Conservation (phyloP, 306 rosid species). For the Lotus japonicus region DNA sequence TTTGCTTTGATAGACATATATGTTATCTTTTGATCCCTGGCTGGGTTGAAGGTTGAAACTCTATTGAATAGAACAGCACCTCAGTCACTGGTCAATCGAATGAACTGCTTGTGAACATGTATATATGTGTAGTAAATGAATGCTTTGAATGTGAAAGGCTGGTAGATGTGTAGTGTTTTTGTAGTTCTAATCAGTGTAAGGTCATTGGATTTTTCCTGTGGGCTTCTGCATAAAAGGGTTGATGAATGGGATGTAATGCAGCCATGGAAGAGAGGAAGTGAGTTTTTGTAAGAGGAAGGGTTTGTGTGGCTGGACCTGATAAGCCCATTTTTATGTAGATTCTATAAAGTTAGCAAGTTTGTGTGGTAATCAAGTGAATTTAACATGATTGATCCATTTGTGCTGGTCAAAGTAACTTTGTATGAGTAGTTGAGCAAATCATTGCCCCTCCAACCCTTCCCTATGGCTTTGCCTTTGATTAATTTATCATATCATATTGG, state of each 20-base stretch:
- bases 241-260: not conserved
- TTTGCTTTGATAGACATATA: not conserved
- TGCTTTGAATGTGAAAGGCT: conserved; percentile 26
- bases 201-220: not conserved
- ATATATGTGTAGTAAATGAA: not conserved
- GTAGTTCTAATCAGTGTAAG: conserved; percentile 28
- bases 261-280: not conserved
- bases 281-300: conserved; percentile 10
- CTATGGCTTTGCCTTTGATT: not conserved
- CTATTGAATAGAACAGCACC: not conserved
- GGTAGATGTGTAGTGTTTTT: conserved; percentile 35
- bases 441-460: not conserved
- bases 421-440: not conserved
- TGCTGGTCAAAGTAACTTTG: not conserved
- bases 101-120: not conserved
- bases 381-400: not conserved
- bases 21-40: not conserved
- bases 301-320: not conserved
- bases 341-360: not conserved
- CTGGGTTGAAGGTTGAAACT: not conserved
- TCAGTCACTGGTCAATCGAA: not conserved
- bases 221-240: not conserved
- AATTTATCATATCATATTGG: not conserved
- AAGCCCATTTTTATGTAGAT: not conserved
- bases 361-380: not conserved